Evolutionary conservation across 2,329 filamentous ascomycete species (phyloP).

Genomic region (Nigrospora oryzae): DNA sequence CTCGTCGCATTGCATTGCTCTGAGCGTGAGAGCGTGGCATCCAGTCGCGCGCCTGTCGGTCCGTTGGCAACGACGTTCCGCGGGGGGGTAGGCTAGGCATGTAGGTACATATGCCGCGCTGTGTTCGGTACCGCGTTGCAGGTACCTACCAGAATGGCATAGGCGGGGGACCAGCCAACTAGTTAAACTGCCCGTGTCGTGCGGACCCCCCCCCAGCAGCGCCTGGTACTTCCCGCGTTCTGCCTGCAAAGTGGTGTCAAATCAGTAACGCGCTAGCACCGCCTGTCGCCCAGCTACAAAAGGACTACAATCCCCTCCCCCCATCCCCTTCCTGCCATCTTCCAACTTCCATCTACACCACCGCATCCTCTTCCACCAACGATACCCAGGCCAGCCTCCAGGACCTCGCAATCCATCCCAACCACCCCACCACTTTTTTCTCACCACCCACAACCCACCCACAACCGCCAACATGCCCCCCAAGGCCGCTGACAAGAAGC

Average conservation of each 20-base stretch:
- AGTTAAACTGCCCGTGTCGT: too few relatives aligned
- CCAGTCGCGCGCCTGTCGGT: too few relatives aligned
- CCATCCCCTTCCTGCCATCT: conserved; percentile 20
- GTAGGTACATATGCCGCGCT: too few relatives aligned
- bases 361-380: conserved; percentile 20
- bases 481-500: conserved; percentile 98
- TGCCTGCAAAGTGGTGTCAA: conserved; percentile 16
- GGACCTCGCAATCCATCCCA: conserved; percentile 14
- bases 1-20: too few relatives aligned
- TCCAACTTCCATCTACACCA: conserved; percentile 33
- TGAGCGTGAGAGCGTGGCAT: too few relatives aligned
- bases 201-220: too few relatives aligned
- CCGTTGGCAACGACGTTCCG: too few relatives aligned
- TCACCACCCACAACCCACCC: conserved; percentile 10
- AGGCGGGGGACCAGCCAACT: too few relatives aligned
- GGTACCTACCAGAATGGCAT: too few relatives aligned
- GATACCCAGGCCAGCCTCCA: conserved; percentile 16
- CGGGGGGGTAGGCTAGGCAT: too few relatives aligned
- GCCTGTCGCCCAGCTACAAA: conserved; percentile 54
- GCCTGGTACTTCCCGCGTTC: too few relatives aligned
- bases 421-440: conserved; percentile 10
- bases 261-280: conserved; percentile 50
- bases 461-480: conserved; percentile 71
- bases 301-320: conserved; percentile 44
- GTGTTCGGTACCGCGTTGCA: too few relatives aligned